Evolutionary conservation across 371 early-diverging fungal genomes (phyloP).

Genomic region (Gilbertella persicaria): DNA sequence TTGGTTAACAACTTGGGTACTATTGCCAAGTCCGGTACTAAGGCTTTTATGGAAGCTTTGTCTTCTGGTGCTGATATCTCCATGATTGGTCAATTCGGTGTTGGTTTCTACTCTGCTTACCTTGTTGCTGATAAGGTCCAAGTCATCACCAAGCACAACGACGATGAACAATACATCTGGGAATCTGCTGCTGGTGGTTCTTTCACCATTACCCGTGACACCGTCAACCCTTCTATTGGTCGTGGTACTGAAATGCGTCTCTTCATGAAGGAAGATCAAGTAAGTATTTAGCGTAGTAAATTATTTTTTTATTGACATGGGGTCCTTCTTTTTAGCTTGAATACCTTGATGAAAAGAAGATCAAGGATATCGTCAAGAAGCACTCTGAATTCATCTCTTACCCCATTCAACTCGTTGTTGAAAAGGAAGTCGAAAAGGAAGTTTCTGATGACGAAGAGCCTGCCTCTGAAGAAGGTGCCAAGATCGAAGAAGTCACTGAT

Average conservation of each 20-base stretch:
- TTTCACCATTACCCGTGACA: slow-evolving; percentile 79
- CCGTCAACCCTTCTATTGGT: slow-evolving; percentile 61
- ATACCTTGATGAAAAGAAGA: slow-evolving; percentile 57
- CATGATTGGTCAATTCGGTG: slow-evolving; percentile 94
- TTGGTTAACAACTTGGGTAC: slow-evolving; percentile 84
- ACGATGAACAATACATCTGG: slow-evolving; percentile 80
- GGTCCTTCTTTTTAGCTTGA: slow-evolving; percentile 35
- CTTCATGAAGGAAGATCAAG: slow-evolving; percentile 78
- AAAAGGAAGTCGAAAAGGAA: slow-evolving; percentile 78
- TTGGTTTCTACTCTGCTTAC: slow-evolving; percentile 89
- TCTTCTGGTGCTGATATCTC: slow-evolving; percentile 56
- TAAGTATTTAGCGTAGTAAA: slow-evolving; percentile 37
- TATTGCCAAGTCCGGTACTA: slow-evolving; percentile 80
- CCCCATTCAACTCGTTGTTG: slow-evolving; percentile 51
- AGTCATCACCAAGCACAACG: slow-evolving; percentile 81
- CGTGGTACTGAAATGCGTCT: slow-evolving; percentile 83
- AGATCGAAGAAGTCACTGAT: slow-evolving; percentile 57
- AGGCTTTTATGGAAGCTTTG: slow-evolving; percentile 54
- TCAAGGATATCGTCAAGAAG: slow-evolving; percentile 73
- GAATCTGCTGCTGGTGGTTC: slow-evolving; percentile 62
- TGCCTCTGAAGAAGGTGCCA: slow-evolving; percentile 56
- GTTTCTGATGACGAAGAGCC: slow-evolving; percentile 79
- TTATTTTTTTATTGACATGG: not conserved
- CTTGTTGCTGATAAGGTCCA: slow-evolving; percentile 85
- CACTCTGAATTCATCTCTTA: slow-evolving; percentile 84